phyloP scores from a whole-genome alignment of 495 filamentous ascomycete genomes.

The Astrocystis sublimbata region DNA sequence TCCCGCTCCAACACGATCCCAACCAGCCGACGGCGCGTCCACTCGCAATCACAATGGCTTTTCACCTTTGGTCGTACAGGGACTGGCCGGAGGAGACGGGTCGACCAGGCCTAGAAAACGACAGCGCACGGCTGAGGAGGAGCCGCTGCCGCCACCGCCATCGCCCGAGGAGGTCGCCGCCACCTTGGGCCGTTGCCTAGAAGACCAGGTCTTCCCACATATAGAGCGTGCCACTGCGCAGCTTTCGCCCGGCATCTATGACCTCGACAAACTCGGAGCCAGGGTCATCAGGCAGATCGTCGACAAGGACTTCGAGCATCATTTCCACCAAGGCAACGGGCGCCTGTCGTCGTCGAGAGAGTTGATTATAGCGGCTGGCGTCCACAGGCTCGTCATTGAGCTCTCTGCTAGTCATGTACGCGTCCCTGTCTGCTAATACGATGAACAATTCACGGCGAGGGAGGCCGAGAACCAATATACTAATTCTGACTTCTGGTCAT shows the following conservation, averaged over 20 bases:
- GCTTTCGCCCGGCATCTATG: constrained; percentile 23
- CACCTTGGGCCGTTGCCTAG: constrained; percentile 29
- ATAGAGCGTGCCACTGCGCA: constrained; percentile 27
- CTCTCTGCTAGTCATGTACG: constrained; percentile 21
- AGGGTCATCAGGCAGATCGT: constrained; percentile 26
- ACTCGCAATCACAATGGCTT: neutral
- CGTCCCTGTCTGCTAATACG: neutral
- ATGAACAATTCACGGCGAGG: too few species aligned
- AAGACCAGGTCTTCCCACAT: constrained; percentile 40
- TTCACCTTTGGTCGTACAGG: neutral
- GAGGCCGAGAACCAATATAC: neutral
- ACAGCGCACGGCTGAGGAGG: constrained; percentile 1
- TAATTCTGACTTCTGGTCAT: neutral
- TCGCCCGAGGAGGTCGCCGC: constrained; percentile 7
- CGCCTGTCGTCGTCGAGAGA: constrained; percentile 21
- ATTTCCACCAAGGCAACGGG: constrained; percentile 23
- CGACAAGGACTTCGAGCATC: constrained; percentile 24
- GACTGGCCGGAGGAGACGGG: neutral
- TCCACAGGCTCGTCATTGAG: constrained; percentile 21
- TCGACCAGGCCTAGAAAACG: neutral
- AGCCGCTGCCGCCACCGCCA: too few species aligned
- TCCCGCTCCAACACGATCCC: neutral
- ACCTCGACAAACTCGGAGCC: constrained; percentile 28
- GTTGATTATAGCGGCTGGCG: constrained; percentile 15
- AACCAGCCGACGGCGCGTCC: neutral